Conservation (phyloP, 2,329 filamentous ascomycete species). For the Allantophomopsis lycopodina region DNA sequence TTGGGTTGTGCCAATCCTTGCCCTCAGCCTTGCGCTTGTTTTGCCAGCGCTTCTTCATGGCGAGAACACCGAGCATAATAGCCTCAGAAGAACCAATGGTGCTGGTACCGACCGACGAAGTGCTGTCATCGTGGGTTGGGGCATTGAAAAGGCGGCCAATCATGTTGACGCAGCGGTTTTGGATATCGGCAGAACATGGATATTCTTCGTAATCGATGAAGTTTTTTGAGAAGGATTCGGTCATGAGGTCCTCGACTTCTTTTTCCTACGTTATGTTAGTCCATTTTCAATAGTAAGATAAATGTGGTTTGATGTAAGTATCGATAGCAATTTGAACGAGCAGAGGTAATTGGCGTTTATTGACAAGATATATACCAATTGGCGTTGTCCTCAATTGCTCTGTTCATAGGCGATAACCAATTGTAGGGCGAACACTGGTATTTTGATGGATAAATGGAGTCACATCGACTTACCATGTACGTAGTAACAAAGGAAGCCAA, state of each 20-base stretch:
- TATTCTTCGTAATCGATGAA: constrained; percentile 88
- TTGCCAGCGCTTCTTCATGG: constrained; percentile 94
- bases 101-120: constrained; percentile 69
- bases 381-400: no score
- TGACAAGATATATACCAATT: no score
- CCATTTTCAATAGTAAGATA: neutral
- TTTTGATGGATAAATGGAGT: neutral
- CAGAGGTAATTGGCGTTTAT: no score
- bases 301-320: no score
- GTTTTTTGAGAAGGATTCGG: constrained; percentile 85
- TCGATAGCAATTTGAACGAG: no score
- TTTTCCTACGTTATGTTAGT: constrained; percentile 50
- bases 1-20: constrained; percentile 68
- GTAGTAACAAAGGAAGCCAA: constrained; percentile 90
- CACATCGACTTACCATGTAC: constrained; percentile 58
- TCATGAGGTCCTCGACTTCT: constrained; percentile 92
- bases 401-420: no score
- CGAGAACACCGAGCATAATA: constrained; percentile 70
- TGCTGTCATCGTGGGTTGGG: constrained; percentile 38
- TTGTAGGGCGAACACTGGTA: neutral
- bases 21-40: constrained; percentile 73
- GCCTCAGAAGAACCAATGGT: constrained; percentile 84
- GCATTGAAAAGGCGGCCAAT: constrained; percentile 83
- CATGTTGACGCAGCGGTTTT: constrained; percentile 86
- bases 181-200: constrained; percentile 68